A percentile compares a stretch with the other conserved stretches of the same genome.
Conservation (phyloP, 768 basidiomycete genomes). For the Tephrocybe rancida region DNA sequence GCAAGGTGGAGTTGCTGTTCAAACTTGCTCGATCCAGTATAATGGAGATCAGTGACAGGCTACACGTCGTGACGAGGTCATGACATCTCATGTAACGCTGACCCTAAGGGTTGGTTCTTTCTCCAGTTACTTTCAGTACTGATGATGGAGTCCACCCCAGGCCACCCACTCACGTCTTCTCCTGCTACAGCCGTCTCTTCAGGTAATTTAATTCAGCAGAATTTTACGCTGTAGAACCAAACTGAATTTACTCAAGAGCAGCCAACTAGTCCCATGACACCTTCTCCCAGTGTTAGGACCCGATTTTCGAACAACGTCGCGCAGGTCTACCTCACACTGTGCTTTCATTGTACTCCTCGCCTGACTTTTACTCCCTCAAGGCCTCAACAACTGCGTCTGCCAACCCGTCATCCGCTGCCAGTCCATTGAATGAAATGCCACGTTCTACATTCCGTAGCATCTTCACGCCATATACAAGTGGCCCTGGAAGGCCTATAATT, state of each 20-base stretch:
- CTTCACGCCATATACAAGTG: constrained; percentile 26
- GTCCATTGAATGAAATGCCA: constrained; percentile 26
- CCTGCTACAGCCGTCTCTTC: constrained; percentile 16
- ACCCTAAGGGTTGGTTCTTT: not conserved
- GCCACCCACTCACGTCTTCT: constrained; percentile 16
- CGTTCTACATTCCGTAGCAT: constrained; percentile 33
- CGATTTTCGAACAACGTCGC: constrained; percentile 7
- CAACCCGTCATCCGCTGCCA: constrained; percentile 9
- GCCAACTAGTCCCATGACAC: constrained; percentile 17
- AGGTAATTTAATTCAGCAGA: constrained; percentile 2
- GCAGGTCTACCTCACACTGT: constrained; percentile 5
- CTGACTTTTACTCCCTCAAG: constrained; percentile 11
- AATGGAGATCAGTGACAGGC: constrained; percentile 14
- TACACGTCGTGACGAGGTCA: constrained; percentile 44
- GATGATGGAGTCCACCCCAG: constrained; percentile 12
- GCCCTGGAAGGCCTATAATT: constrained; percentile 35
- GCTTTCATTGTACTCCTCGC: not conserved
- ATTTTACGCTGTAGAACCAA: not conserved
- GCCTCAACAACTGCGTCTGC: not conserved
- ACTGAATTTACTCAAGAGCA: constrained; percentile 8
- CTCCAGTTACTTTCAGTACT: not conserved
- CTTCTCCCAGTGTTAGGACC: constrained; percentile 15
- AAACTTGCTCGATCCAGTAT: not conserved
- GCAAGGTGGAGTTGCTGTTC: constrained; percentile 8
- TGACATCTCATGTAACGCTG: constrained; percentile 24